phyloP scores from a whole-genome alignment of 1,139 yeast species.

The Blastobotrys illinoisensis region DNA sequence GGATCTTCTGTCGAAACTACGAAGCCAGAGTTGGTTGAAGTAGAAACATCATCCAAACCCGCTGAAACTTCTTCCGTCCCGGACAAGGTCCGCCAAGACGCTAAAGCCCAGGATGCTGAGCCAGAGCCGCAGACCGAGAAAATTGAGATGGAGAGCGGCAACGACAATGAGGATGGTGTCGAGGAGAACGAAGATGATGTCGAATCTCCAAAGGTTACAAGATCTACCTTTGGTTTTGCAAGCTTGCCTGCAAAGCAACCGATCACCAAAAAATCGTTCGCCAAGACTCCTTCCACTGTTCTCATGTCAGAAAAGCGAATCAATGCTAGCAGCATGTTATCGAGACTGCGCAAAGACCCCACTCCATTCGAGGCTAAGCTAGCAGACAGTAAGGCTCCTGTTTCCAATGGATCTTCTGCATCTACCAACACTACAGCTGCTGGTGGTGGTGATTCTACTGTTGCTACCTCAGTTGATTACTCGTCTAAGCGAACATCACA shows the following conservation, averaged over 20 bases:
- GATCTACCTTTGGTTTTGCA: slow-evolving; percentile 37
- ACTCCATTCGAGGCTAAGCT: slow-evolving; percentile 10
- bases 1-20: not conserved
- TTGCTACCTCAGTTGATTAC: not conserved
- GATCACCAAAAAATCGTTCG: slow-evolving; percentile 36
- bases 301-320: not conserved
- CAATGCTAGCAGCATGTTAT: slow-evolving; percentile 4
- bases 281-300: slow-evolving; percentile 20
- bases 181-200: slow-evolving; percentile 18
- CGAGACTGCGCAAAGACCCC: slow-evolving; percentile 10
- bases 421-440: not conserved
- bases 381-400: not conserved
- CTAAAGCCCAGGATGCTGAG: not conserved
- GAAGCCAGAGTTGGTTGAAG: not conserved
- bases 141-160: not conserved
- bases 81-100: not conserved
- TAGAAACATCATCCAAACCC: not conserved
- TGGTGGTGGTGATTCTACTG: not conserved
- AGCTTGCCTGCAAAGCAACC: slow-evolving; percentile 44
- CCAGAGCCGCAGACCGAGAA: not conserved
- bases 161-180: slow-evolving; percentile 17
- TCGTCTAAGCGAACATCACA: not conserved
- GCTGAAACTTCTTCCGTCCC: not conserved
- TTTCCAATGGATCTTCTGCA: not conserved
- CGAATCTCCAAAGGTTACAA: slow-evolving; percentile 15